phyloP scores from a whole-genome alignment of 2,329 filamentous ascomycete genomes.

The Fusarium sp. region DNA sequence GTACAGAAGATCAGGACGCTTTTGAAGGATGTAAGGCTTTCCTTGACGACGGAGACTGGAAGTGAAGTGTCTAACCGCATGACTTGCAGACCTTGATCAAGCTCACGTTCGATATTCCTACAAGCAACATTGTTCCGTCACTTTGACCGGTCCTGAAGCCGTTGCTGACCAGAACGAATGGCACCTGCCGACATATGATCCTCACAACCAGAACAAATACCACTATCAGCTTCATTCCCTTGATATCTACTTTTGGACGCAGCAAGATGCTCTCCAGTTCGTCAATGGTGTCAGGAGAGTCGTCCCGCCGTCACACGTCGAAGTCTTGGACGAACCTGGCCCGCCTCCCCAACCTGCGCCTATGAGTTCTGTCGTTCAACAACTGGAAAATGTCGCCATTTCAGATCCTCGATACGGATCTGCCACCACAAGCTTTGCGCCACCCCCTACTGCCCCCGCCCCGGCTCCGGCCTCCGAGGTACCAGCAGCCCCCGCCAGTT shows the following conservation, averaged over 20 bases:
- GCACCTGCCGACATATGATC: slow-evolving; percentile 81
- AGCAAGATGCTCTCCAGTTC: slow-evolving; percentile 77
- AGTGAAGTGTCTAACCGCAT: slow-evolving; percentile 24
- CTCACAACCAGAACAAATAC: slow-evolving; percentile 80
- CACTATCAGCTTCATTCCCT: slow-evolving; percentile 81
- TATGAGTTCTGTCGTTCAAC: slow-evolving; percentile 78
- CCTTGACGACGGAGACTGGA: slow-evolving; percentile 15
- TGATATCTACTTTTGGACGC: slow-evolving; percentile 85
- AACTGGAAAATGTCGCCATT: slow-evolving; percentile 78
- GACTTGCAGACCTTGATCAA: slow-evolving; percentile 70
- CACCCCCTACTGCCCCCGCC: slow-evolving; percentile 41
- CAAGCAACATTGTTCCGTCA: slow-evolving; percentile 78
- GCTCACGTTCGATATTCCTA: slow-evolving; percentile 77
- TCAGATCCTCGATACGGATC: slow-evolving; percentile 65
- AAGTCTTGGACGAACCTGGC: slow-evolving; percentile 73
- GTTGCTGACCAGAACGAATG: slow-evolving; percentile 70
- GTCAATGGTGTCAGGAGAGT: slow-evolving; percentile 75
- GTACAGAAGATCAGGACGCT: slow-evolving; percentile 81
- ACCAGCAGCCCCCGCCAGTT: slow-evolving; percentile 54
- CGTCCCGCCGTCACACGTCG: slow-evolving; percentile 70
- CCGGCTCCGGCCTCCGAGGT: slow-evolving; percentile 37
- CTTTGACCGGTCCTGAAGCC: slow-evolving; percentile 69
- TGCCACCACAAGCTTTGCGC: slow-evolving; percentile 39
- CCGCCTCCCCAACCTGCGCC: slow-evolving; percentile 60
- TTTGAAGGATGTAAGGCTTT: slow-evolving; percentile 76